Conservation (phyloP, 1,139 yeast species). For the Diutina sp. region DNA sequence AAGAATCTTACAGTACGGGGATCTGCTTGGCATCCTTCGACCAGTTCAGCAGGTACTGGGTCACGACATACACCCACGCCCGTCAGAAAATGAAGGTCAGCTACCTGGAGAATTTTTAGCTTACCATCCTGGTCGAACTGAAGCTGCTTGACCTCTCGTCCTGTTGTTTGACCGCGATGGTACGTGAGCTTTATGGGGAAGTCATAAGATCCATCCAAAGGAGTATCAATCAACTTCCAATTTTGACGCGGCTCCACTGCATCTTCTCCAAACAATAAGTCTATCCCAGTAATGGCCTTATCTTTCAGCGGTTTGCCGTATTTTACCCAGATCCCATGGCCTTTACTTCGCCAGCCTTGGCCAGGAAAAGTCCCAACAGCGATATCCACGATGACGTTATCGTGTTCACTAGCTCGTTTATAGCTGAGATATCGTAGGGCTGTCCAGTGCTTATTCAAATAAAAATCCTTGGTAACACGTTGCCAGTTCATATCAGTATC, state of each 20-base stretch:
- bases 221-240: slow-evolving; percentile 36
- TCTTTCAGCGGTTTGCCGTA: slow-evolving; percentile 17
- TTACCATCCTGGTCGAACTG: slow-evolving; percentile 14
- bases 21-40: slow-evolving; percentile 3
- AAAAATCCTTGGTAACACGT: neutral
- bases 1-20: neutral
- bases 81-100: neutral
- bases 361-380: neutral
- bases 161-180: neutral
- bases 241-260: slow-evolving; percentile 67
- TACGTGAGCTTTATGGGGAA: neutral
- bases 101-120: slow-evolving; percentile 1
- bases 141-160: neutral
- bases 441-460: neutral
- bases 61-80: slow-evolving; percentile 23
- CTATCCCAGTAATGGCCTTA: slow-evolving; percentile 30
- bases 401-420: neutral
- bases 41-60: slow-evolving; percentile 38
- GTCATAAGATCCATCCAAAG: neutral
- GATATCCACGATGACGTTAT: neutral
- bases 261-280: slow-evolving; percentile 58
- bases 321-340: slow-evolving; percentile 38
- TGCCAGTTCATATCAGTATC: neutral
- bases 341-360: slow-evolving; percentile 23
- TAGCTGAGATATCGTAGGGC: neutral